These are phyloP conservation scores for Carex littledalei DNA, from an alignment of 176 grass and related monocot genomes.

Conservation along the genomic window DNA sequence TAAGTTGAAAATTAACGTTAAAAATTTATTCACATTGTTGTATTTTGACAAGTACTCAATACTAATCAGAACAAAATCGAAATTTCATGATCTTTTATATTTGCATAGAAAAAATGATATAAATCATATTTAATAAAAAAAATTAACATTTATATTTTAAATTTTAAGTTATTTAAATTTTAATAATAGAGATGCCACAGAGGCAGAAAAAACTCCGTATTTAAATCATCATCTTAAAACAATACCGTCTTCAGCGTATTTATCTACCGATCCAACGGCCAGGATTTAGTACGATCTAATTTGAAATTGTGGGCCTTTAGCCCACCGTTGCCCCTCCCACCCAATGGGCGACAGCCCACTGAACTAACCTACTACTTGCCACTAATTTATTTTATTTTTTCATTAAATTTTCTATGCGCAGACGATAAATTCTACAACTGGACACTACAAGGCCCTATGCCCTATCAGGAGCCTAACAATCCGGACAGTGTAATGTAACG, in stretches of 20 bases:
- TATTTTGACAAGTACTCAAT: too few species aligned
- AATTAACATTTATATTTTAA: too few species aligned
- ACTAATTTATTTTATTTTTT: neutral
- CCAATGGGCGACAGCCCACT: conserved; percentile 23
- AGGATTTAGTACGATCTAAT: neutral
- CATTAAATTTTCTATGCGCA: neutral
- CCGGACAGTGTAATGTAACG: neutral
- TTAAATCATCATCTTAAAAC: too few species aligned
- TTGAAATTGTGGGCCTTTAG: conserved; percentile 4
- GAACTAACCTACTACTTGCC: neutral
- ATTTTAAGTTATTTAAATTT: too few species aligned
- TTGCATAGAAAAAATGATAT: too few species aligned
- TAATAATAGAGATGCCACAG: too few species aligned
- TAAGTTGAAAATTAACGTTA: too few species aligned
- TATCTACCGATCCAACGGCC: neutral
- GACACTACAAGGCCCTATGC: neutral
- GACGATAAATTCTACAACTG: neutral
- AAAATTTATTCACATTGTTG: too few species aligned
- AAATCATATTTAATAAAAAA: too few species aligned
- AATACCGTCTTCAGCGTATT: neutral
- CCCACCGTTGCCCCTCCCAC: neutral
- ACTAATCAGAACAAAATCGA: too few species aligned
- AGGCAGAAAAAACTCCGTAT: too few species aligned
- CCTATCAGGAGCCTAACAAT: neutral
- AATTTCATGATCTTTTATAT: too few species aligned